Evolutionary conservation across 148 eudicot species (phyloP), one percentile per base, ranked within the genome.

Genomic region (Rhododendron griersonianum): DNA sequence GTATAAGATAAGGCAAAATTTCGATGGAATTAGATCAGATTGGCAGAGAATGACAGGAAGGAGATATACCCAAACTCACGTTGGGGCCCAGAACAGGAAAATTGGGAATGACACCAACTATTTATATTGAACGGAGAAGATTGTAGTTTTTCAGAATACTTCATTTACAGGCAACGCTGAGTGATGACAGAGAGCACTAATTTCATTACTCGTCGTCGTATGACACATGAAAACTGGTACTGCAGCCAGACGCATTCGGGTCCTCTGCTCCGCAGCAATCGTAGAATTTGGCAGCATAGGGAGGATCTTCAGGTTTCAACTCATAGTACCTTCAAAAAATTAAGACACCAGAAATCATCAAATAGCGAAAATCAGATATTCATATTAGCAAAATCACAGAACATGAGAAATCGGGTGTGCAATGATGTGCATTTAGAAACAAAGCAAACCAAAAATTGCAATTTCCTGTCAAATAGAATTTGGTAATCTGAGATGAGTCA

Each of bases 251-350:
- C 82, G 99, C 94, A 30, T 89, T 89, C 5, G 93, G 93, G 78
- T 96, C 93, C 91, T 96, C 99, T 6, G 95, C 98, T 86, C 99
- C 99, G 89, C 99, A 96, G 59, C 99, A 96, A 83, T 96, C 99
- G 59, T 96, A 96, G 87, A 96, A 96, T 87, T 93, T 96, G 78
- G 99, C 99, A 83, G 94, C 95, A 81, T 96, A 96, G 9, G 99
- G 98, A 75, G 98, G 99, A 92, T 96, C 99, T 83, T 95, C 93
- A 44, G 96, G 95, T 88, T 93, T 92, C 90, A 96, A 82, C 77
- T 95, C 98, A 65, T 95, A 96, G 90, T 96, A 96, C 93, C 98
- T 96, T 63, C 82, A 61, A 69, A 83, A 81, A 63, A 59, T 85
- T 71, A 74, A 59, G 79, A 82, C 65, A 51, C 78, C 76, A 80